phyloP scores from a whole-genome alignment of 352 stramenopile species.

The Phytophthora megakarya region DNA sequence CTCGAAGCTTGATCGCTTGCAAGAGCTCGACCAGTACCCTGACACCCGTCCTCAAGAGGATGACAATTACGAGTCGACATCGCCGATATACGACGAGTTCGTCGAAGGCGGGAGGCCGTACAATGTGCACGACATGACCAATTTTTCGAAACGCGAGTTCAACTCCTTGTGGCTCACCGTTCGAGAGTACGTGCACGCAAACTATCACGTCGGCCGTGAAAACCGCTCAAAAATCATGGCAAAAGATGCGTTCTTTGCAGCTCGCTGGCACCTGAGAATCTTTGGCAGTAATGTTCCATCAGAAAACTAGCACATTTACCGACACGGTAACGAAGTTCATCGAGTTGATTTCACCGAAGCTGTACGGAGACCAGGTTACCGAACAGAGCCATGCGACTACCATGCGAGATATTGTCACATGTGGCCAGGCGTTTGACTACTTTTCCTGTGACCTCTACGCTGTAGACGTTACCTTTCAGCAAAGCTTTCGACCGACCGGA shows the following conservation, averaged over 20 bases:
- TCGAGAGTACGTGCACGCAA: background rate
- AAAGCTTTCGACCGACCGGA: conserved; percentile 11
- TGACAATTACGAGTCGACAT: too few relatives aligned
- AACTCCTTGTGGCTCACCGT: background rate
- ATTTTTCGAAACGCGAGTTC: background rate
- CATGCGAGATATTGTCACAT: too few relatives aligned
- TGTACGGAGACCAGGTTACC: background rate
- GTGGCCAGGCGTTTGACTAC: background rate
- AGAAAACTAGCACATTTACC: background rate
- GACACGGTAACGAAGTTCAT: background rate
- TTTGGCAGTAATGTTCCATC: too few relatives aligned
- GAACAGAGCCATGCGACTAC: background rate
- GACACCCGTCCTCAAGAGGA: too few relatives aligned
- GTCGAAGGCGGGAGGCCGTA: too few relatives aligned
- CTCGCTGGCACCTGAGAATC: too few relatives aligned
- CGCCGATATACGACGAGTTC: too few relatives aligned
- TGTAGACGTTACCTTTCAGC: conserved; percentile 16
- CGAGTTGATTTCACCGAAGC: background rate
- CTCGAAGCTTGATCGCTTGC: too few relatives aligned
- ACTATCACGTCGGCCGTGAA: background rate
- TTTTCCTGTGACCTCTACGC: conserved; percentile 11
- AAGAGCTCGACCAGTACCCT: too few relatives aligned
- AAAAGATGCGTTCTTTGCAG: too few relatives aligned
- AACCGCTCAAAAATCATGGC: too few relatives aligned
- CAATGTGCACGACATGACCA: background rate